Base-by-base conservation (phyloP, 83 land plant genomes). In the Isoetes engelmannii region DNA sequence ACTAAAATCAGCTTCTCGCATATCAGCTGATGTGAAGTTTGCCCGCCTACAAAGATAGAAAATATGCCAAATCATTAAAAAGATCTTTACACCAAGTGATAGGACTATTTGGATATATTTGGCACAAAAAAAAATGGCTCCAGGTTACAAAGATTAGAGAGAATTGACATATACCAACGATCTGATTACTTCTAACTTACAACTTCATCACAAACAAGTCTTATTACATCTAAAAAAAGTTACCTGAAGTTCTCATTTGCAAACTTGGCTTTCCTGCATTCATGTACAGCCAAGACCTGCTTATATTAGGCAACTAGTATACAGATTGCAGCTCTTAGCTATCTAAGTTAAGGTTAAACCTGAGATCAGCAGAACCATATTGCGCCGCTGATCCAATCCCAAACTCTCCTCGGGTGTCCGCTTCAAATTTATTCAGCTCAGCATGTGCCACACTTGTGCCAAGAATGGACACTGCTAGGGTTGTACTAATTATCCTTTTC, bases 341-440 rank as follows among this genome's bases (percentile, higher is more conserved):
- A 28, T 28, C 37, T 28, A 28, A 28, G 37, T 12, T 7, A 59
- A 18, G 28, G 62, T 18, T 51, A n/a, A 4, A 93, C 99, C 74
- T 91, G 71, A 95, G 88, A 72, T 95, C 97, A 17, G 97, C 97
- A 44, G 99, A 95, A 10, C 99, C 99, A 71, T 73, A 95, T 61
- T 95, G 99, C 37, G 92, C 99, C 13, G 99, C 99, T 6, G 99
- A 95, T 5, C 99, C 97, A 54, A 95, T 88, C 54, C 99, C 99
- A 59, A 95, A 95, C 68, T 95, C 99, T 5, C 99, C 99, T 4
- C 99, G 87, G 3, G 75, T 73, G 0, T 91, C 88, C 28, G 99
- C 99, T 70, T 95, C 99, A 57, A 54, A 95, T 65, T 86, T 83
- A 61, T 95, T 95, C 60, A 95, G 90, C 10, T 91, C 99, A 12